Evolutionary conservation across 768 basidiomycete genomes (phyloP), one percentile per base, ranked within the genome.

Genomic region (Leccinum rimulosum): DNA sequence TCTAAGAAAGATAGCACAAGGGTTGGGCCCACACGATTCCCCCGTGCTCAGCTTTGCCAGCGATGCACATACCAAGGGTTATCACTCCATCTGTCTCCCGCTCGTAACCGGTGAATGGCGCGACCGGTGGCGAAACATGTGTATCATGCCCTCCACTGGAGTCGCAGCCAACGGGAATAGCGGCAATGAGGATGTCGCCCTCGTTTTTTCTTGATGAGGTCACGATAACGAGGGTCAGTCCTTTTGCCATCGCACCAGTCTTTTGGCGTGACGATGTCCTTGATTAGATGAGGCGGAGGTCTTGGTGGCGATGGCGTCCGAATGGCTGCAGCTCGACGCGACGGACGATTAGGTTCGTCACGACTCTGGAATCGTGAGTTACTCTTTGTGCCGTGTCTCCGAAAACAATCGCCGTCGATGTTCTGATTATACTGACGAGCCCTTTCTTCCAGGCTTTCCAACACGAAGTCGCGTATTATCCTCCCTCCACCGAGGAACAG

Each of bases 271-370:
- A 50, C 4, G 52, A 60, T 61, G 55, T 63, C 11, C 5, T 43
- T 19, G 40, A 19, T 43, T 65, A 93, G 91, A 91, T 72, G 90
- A 93, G 66, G 83, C 86, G 10, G 86, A 89, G 59, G 80, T 80
- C 28, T 76, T 90, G 38, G 84, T 91, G 14, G 88, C 80, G 5
- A 82, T 97, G 71, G 80, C 91, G 8, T 94, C 95, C 2, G 92
- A 95, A 56, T 99, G 97, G 97, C 80, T 99, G 3, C 93, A 97
- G 72, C 79, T 99, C 40, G 97, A 99, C 74, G 88, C 93, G 8
- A 77, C 84, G 0, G 95, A 98, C 73, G 93, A 94, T 66, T 93
- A 95, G 81, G 87, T 98, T 55, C 85, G 97, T 49, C 93, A 96
- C 66, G 97, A 99, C 70, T 89, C 94, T 49, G 97, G 96, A 75